Percentiles rank a stretch among this genome's conserved stretches.
Conservation (phyloP, 2,329 filamentous ascomycete species). For the Colletotrichum shisoi region DNA sequence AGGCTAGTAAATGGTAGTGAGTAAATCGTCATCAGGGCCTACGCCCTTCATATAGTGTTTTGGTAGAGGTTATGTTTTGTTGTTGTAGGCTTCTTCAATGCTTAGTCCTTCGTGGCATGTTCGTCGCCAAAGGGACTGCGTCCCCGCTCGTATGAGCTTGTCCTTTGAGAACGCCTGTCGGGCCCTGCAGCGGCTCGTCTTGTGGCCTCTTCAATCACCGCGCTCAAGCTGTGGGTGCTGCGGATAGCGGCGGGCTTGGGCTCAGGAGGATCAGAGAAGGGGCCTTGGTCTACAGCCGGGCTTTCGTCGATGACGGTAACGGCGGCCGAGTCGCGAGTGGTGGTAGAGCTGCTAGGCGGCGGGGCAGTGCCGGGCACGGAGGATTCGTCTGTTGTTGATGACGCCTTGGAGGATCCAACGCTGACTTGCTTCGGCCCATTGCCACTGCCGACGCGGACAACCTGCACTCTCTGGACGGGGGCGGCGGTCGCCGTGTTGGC, state of each 20-base stretch:
- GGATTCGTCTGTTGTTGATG: slow-evolving; percentile 33
- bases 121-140: slow-evolving; percentile 66
- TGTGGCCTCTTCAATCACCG: slow-evolving; percentile 64
- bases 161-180: slow-evolving; percentile 44
- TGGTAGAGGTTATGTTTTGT: background rate
- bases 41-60: slow-evolving; percentile 28
- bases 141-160: slow-evolving; percentile 45
- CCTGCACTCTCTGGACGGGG: slow-evolving; percentile 62
- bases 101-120: slow-evolving; percentile 62
- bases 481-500: slow-evolving; percentile 66
- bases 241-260: slow-evolving; percentile 43
- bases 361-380: slow-evolving; percentile 34
- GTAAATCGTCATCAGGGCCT: slow-evolving; percentile 35
- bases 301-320: slow-evolving; percentile 59
- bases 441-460: slow-evolving; percentile 65
- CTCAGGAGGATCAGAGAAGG: slow-evolving; percentile 65
- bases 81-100: background rate
- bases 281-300: slow-evolving; percentile 61
- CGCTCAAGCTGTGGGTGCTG: slow-evolving; percentile 60
- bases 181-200: slow-evolving; percentile 49
- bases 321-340: slow-evolving; percentile 53
- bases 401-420: slow-evolving; percentile 47
- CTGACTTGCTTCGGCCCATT: slow-evolving; percentile 55
- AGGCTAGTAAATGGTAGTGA: slow-evolving; percentile 28
- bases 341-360: slow-evolving; percentile 39